Evolutionary conservation across 495 filamentous ascomycete genomes (phyloP).

Genomic region (Aspergillus avenaceus): DNA sequence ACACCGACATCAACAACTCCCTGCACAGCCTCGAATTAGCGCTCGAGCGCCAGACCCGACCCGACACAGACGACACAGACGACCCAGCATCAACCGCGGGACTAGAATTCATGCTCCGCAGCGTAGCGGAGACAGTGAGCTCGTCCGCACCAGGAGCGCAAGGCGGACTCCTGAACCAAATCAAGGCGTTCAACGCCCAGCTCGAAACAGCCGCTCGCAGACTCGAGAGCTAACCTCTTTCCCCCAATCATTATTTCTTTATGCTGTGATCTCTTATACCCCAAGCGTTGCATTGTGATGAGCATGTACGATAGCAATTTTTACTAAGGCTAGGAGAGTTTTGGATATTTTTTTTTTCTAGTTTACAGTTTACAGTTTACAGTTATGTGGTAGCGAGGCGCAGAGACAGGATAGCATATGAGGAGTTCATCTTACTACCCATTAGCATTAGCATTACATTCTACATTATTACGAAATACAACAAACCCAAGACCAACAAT

Average conservation of each 20-base stretch:
- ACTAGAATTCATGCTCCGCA: slow-evolving; percentile 41
- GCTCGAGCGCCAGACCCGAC: slow-evolving; percentile 38
- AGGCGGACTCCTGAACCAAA: slow-evolving; percentile 39
- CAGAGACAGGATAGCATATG: not conserved
- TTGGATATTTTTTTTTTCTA: not conserved
- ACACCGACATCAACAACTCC: slow-evolving; percentile 42
- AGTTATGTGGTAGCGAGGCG: too few relatives aligned
- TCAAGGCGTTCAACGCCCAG: slow-evolving; percentile 42
- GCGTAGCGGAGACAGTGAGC: slow-evolving; percentile 39
- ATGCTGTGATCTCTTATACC: not conserved
- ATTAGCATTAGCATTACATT: not conserved
- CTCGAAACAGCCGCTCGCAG: slow-evolving; percentile 33
- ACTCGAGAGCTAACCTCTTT: slow-evolving; percentile 23
- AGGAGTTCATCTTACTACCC: not conserved
- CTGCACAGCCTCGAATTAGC: slow-evolving; percentile 43
- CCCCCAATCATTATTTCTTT: not conserved
- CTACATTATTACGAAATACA: not conserved
- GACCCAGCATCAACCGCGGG: slow-evolving; percentile 26
- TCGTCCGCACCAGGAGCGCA: slow-evolving; percentile 32
- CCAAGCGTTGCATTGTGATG: not conserved
- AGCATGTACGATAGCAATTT: not conserved
- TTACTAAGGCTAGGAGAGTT: too few relatives aligned
- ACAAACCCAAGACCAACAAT: too few relatives aligned
- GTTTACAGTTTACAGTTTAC: too few relatives aligned
- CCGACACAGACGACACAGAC: slow-evolving; percentile 7